Evolutionary conservation across 495 filamentous ascomycete species (phyloP).

Genomic region (Penicillium alfredii): DNA sequence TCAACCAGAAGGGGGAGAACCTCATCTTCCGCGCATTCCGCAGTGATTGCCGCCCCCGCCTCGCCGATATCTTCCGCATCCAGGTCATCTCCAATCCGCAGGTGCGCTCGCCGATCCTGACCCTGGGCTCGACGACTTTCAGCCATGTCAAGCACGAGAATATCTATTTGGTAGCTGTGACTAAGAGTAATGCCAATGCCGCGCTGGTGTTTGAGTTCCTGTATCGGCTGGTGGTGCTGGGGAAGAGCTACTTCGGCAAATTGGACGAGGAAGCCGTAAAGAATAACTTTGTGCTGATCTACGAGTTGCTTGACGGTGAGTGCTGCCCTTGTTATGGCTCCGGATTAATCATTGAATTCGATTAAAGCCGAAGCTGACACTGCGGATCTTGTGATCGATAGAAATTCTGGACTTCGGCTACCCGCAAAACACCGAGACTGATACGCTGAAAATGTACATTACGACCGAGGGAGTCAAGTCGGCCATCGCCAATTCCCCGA

Average conservation of each 20-base stretch:
- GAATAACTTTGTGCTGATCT: constrained; percentile 98
- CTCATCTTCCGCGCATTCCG: constrained; percentile 98
- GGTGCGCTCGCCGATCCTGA: constrained; percentile 95
- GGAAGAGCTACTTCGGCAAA: constrained; percentile 95
- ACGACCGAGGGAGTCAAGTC: constrained; percentile 98
- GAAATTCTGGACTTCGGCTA: constrained; percentile 99
- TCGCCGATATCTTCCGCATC: constrained; percentile 98
- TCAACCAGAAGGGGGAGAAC: constrained; percentile 99
- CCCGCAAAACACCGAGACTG: constrained; percentile 97
- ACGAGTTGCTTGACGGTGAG: constrained; percentile 92
- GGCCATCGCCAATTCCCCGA: constrained; percentile 63
- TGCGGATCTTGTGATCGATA: constrained; percentile 34
- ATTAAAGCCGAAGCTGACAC: too few species aligned
- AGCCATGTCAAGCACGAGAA: constrained; percentile 99
- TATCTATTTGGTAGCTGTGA: constrained; percentile 96
- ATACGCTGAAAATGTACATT: constrained; percentile 99
- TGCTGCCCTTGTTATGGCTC: too few species aligned
- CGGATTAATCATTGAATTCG: too few species aligned
- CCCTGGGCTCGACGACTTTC: constrained; percentile 95
- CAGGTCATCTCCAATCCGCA: constrained; percentile 99
- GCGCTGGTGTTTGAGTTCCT: constrained; percentile 98
- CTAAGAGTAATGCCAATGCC: constrained; percentile 99
- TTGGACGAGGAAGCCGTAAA: constrained; percentile 99
- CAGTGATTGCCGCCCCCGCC: constrained; percentile 91
- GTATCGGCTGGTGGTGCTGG: constrained; percentile 83